phyloP scores from a whole-genome alignment of 768 basidiomycete genomes.

The Rhizopogon rudus region DNA sequence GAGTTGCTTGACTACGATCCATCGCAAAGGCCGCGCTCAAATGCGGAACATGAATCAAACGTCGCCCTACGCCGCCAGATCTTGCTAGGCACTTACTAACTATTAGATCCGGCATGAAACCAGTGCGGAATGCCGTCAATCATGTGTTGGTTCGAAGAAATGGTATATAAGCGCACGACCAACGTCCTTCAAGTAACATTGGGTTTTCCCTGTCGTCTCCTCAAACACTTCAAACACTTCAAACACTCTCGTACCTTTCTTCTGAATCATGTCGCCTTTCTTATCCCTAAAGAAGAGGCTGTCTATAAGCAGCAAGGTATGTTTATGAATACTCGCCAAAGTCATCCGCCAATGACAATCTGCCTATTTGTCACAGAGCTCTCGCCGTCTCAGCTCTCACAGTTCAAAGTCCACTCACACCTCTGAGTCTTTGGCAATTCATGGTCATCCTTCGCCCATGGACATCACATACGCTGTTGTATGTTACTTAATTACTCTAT shows the following conservation, averaged over 20 bases:
- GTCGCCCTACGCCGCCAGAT: conserved; percentile 5
- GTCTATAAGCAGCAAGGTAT: conserved; percentile 18
- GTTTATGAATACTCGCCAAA: not conserved
- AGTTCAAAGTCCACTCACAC: conserved; percentile 13
- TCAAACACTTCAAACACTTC: not conserved
- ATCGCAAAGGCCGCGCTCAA: not conserved
- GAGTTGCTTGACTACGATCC: not conserved
- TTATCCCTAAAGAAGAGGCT: conserved; percentile 18
- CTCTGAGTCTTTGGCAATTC: conserved; percentile 7
- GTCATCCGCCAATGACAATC: not conserved
- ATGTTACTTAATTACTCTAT: not conserved
- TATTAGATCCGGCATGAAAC: conserved; percentile 11
- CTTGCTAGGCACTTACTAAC: not conserved
- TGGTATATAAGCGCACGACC: conserved; percentile 15
- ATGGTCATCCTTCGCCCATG: conserved; percentile 12
- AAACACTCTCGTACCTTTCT: not conserved
- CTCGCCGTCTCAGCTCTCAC: conserved; percentile 5
- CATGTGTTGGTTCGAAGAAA: not conserved
- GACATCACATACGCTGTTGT: conserved; percentile 19
- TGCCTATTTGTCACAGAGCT: not conserved
- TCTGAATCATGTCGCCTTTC: conserved; percentile 12
- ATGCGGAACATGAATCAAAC: conserved; percentile 1
- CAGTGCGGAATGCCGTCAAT: not conserved
- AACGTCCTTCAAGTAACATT: not conserved
- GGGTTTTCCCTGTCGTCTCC: not conserved